Conservation (phyloP, 768 basidiomycete species). For the Lactarius indigo region DNA sequence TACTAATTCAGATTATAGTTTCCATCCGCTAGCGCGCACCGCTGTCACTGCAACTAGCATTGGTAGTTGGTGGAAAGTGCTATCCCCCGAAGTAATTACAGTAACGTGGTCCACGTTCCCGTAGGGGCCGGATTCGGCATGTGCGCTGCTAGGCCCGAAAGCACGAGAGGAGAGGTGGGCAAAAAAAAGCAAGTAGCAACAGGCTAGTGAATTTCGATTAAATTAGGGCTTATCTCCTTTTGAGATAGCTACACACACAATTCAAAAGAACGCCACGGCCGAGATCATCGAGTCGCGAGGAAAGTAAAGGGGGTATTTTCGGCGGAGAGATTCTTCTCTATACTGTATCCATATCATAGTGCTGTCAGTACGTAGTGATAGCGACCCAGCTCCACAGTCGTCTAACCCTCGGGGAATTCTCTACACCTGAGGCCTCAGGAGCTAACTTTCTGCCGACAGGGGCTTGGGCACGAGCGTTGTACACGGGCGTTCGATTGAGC, state of each 20-base stretch:
- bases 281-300: not conserved
- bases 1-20: not conserved
- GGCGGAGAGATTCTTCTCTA: conserved; percentile 1
- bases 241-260: not conserved
- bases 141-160: not conserved
- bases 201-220: not conserved
- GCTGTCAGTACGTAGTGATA: not conserved
- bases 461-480: not conserved
- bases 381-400: not conserved
- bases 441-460: not conserved
- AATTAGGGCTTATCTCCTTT: conserved; percentile 7
- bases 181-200: conserved; percentile 1
- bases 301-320: not conserved
- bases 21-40: not conserved
- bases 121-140: not conserved
- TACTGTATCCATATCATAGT: not conserved
- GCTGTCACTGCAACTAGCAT: not conserved
- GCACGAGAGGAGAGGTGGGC: not conserved
- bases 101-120: too few relatives aligned
- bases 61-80: not conserved
- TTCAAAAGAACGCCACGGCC: not conserved
- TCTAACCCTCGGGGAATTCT: not conserved
- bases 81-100: too few relatives aligned
- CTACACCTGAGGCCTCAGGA: not conserved
- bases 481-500: not conserved